phyloP scores from a whole-genome alignment of 768 basidiomycete genomes.

The Xanthoconium stramineum region DNA sequence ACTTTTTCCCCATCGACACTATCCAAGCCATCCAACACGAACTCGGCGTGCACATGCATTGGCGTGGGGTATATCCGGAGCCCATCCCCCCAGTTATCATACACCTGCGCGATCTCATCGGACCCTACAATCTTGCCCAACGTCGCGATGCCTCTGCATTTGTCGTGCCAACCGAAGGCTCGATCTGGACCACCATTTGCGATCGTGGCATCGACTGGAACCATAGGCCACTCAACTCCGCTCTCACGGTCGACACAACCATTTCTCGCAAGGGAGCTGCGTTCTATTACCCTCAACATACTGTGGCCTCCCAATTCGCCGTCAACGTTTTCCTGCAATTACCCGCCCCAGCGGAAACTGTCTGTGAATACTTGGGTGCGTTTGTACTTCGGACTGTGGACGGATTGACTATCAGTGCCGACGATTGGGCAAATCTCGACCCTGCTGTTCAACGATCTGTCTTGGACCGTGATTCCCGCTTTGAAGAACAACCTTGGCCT shows the following conservation, averaged over 20 bases:
- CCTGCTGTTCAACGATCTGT: constrained; percentile 5
- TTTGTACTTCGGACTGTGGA: constrained; percentile 13
- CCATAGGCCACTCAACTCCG: constrained; percentile 4
- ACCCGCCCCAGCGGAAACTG: not conserved
- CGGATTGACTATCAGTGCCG: not conserved
- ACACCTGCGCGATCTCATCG: constrained; percentile 14
- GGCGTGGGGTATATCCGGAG: constrained; percentile 9
- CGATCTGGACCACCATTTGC: constrained; percentile 14
- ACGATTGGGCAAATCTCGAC: constrained; percentile 8
- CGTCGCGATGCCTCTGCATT: constrained; percentile 4
- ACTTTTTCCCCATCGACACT: constrained; percentile 6
- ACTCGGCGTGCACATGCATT: constrained; percentile 5
- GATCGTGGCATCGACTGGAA: constrained; percentile 13
- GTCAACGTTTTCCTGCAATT: constrained; percentile 26
- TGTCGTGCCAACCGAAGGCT: constrained; percentile 5
- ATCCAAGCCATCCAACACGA: constrained; percentile 11
- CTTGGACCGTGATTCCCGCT: not conserved
- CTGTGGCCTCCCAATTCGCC: constrained; percentile 18
- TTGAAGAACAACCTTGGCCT: constrained; percentile 3
- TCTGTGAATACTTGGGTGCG: constrained; percentile 26
- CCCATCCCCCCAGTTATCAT: constrained; percentile 25
- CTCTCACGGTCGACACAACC: not conserved
- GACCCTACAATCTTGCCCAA: not conserved
- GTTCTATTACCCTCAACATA: constrained; percentile 14
- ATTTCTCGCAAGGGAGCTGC: not conserved